Evolutionary conservation across 2,329 filamentous ascomycete genomes (phyloP), one percentile per base, ranked within the genome.

Genomic region (Gaeumannomyces tritici): DNA sequence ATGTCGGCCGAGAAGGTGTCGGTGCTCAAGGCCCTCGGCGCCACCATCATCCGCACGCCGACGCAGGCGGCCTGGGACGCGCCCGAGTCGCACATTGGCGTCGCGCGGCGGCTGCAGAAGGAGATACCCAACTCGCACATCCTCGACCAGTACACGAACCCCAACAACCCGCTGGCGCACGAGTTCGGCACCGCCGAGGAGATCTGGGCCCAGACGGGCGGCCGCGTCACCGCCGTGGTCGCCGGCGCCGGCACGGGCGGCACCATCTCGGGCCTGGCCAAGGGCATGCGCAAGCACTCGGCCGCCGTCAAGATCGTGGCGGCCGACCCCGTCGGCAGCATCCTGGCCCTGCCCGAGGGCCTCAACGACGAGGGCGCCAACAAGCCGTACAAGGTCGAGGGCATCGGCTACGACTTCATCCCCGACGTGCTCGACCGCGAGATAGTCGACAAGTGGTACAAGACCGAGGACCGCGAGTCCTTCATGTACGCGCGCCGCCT

Each of bases 1-100:
- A 99, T 99, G 95, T 97, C 92, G 1, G 90, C 92, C 59, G 95
- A 99, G 77, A 99, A 99, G 77, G 95, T 99, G 54, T 89, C 93
- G 2, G 95, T 99, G 31, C 83, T 99, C 65, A 90, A 92, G 69
- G 93, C 95, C 33, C 84, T 99, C 61, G 93, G 93, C 66, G 95
- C 95, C 55, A 97, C 96, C 72, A 98, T 99, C 76, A 97, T 99
- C 74, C 89, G 95, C 62, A 99, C 95, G 4, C 95, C 95, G 28
- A 99, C 93, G 42, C 91, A 96, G 76, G 95, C 95, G 51, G 93
- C 95, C 55, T 98, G 86, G 80, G 95, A 99, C 76, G 88, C 87
- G 54, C 95, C 95, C 62, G 95, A 99, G 78, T 96, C 90, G 62
- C 95, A 99, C 75, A 99, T 99, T 70, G 95, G 95, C 63, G 95